Evolutionary conservation across 2,329 filamentous ascomycete species (phyloP).

Genomic region (Cryphonectria radicalis): DNA sequence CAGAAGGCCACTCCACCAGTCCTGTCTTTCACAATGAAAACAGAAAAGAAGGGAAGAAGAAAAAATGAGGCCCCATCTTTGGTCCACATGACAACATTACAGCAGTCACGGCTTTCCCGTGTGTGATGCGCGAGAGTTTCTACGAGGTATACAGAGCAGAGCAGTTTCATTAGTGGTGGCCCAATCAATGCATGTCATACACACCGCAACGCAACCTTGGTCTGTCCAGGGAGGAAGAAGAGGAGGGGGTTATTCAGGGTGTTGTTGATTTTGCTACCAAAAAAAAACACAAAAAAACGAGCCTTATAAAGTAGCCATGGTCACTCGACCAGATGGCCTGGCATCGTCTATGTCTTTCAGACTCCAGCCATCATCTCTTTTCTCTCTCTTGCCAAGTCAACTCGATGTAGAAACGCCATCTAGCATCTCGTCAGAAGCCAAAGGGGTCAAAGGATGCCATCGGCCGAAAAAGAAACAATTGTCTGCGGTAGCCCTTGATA

Average conservation of each 20-base stretch:
- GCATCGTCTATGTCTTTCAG: slow-evolving; percentile 23
- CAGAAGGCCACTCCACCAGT: slow-evolving; percentile 9
- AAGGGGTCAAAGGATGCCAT: slow-evolving; percentile 16
- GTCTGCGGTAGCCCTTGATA: slow-evolving; percentile 19
- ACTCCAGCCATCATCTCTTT: slow-evolving; percentile 13
- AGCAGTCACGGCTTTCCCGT: neutral
- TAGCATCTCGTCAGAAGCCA: slow-evolving; percentile 23
- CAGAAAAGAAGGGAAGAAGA: neutral
- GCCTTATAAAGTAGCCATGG: slow-evolving; percentile 24
- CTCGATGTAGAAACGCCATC: slow-evolving; percentile 18
- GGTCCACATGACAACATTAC: neutral
- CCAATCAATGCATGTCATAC: neutral
- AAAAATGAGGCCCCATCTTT: neutral
- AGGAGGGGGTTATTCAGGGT: slow-evolving; percentile 25
- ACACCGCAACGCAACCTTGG: neutral
- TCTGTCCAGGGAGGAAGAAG: neutral
- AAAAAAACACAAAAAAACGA: slow-evolving; percentile 14
- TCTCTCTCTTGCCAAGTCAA: slow-evolving; percentile 12
- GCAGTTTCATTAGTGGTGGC: neutral
- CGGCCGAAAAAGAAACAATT: slow-evolving; percentile 13
- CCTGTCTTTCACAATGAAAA: neutral
- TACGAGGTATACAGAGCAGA: neutral
- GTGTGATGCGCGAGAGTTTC: neutral
- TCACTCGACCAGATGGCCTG: slow-evolving; percentile 32
- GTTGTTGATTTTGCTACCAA: slow-evolving; percentile 28